phyloP scores from a whole-genome alignment of 768 basidiomycete species.

The Leccinum truebloodii region DNA sequence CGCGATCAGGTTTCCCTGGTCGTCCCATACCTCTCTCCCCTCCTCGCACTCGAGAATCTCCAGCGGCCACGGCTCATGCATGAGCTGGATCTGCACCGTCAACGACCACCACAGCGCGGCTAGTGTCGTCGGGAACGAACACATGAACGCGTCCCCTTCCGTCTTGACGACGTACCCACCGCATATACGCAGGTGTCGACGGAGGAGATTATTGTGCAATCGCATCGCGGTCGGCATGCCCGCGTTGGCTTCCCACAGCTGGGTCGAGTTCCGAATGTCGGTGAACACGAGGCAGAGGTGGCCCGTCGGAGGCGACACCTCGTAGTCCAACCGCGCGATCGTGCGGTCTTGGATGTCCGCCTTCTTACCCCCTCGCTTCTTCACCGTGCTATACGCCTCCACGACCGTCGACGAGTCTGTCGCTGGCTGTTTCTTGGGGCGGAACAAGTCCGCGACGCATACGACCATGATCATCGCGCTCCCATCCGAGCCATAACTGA shows the following conservation, averaged over 20 bases:
- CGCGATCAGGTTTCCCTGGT: conserved; percentile 66
- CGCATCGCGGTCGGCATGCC: conserved; percentile 95
- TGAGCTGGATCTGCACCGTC: conserved; percentile 78
- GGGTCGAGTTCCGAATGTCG: conserved; percentile 96
- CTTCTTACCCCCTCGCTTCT: conserved; percentile 42
- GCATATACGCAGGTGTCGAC: conserved; percentile 82
- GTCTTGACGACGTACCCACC: conserved; percentile 99
- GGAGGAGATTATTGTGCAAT: conserved; percentile 83
- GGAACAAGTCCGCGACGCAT: conserved; percentile 76
- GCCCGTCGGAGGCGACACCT: conserved; percentile 83
- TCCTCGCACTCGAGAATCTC: conserved; percentile 94
- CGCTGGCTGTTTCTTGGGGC: conserved; percentile 45
- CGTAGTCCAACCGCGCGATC: conserved; percentile 66
- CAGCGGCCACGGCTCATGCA: conserved; percentile 85
- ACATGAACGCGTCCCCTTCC: conserved; percentile 99
- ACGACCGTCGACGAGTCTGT: conserved; percentile 39
- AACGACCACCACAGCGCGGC: conserved; percentile 92
- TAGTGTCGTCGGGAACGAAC: conserved; percentile 88
- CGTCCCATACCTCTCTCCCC: conserved; percentile 75
- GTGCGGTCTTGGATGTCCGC: conserved; percentile 55
- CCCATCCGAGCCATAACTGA: conserved; percentile 93
- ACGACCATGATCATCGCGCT: conserved; percentile 99
- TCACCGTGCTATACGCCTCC: conserved; percentile 31
- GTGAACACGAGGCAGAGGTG: conserved; percentile 95
- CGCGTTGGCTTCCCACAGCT: conserved; percentile 92